These are phyloP conservation scores for Sanghuangporus weigelae DNA, from an alignment of 1,284 basidiomycete genomes.

Conservation along the genomic window DNA sequence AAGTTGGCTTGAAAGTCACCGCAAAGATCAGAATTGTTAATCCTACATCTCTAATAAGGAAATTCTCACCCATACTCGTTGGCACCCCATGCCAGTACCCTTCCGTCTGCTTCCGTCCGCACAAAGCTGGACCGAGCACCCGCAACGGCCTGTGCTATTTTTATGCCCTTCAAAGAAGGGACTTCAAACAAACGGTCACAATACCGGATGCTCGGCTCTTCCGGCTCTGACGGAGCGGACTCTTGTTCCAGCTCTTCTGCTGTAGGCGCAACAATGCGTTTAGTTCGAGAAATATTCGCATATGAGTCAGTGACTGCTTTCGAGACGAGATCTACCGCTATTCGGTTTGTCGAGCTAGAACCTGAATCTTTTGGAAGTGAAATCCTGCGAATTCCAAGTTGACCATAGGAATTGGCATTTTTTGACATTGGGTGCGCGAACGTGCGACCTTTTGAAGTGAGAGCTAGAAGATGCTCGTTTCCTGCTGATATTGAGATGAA, in stretches of 20 bases:
- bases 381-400: constrained; percentile 75
- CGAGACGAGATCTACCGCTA: constrained; percentile 56
- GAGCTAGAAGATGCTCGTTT: constrained; percentile 76
- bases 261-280: constrained; percentile 29
- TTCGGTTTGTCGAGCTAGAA: constrained; percentile 26
- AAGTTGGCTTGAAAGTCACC: constrained; percentile 52
- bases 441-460: constrained; percentile 78
- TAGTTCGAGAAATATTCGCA: constrained; percentile 36
- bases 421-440: constrained; percentile 77
- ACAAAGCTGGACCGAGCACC: constrained; percentile 74
- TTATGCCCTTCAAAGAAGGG: constrained; percentile 65
- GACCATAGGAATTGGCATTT: constrained; percentile 79
- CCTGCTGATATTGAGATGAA: constrained; percentile 75
- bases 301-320: constrained; percentile 50
- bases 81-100: constrained; percentile 87
- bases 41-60: neutral
- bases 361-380: constrained; percentile 37
- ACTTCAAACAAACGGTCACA: constrained; percentile 77
- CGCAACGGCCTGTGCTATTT: constrained; percentile 66
- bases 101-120: constrained; percentile 55
- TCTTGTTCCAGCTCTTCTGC: constrained; percentile 17
- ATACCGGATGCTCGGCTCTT: constrained; percentile 59
- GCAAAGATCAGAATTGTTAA: neutral
- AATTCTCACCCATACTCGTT: constrained; percentile 71
- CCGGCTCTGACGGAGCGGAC: constrained; percentile 31